Conservation (phyloP, 306 rosid species). For the Potentilla sterilis region DNA sequence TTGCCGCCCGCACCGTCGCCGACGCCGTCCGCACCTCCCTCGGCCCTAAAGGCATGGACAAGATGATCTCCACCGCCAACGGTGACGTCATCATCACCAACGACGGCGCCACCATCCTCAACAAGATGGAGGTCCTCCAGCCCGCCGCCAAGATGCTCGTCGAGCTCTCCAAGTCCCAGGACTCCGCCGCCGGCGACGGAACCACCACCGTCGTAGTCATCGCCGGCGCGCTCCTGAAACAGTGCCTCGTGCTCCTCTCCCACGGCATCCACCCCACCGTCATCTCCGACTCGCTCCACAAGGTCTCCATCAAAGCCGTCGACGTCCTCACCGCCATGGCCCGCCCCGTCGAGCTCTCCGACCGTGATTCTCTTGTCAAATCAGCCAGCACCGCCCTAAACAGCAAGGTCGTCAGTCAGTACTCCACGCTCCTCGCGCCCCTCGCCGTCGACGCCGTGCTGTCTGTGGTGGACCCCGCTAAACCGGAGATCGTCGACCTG, state of each 20-base stretch:
- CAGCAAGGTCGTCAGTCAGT: constrained; percentile 94
- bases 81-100: constrained; percentile 96
- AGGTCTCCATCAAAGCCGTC: constrained; percentile 69
- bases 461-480: constrained; percentile 56
- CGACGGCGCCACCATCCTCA: constrained; percentile 97
- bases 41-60: constrained; percentile 98
- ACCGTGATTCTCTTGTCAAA: constrained; percentile 74
- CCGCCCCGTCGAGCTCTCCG: constrained; percentile 82
- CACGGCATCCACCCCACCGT: constrained; percentile 91
- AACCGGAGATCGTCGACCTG: constrained; percentile 78
- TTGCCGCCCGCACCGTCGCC: constrained; percentile 81
- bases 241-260: constrained; percentile 66
- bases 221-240: constrained; percentile 73
- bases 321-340: constrained; percentile 95
- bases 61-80: constrained; percentile 87
- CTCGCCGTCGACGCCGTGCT: constrained; percentile 89
- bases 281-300: constrained; percentile 77
- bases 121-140: constrained; percentile 95
- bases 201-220: constrained; percentile 95
- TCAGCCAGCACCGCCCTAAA: constrained; percentile 92
- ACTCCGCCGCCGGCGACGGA: constrained; percentile 91
- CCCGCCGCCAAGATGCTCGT: constrained; percentile 99
- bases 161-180: constrained; percentile 93
- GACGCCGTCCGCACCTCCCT: constrained; percentile 89
- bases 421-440: constrained; percentile 86